Evolutionary conservation across 2,329 filamentous ascomycete genomes (phyloP).

Genomic region (Madurella mycetomatis): DNA sequence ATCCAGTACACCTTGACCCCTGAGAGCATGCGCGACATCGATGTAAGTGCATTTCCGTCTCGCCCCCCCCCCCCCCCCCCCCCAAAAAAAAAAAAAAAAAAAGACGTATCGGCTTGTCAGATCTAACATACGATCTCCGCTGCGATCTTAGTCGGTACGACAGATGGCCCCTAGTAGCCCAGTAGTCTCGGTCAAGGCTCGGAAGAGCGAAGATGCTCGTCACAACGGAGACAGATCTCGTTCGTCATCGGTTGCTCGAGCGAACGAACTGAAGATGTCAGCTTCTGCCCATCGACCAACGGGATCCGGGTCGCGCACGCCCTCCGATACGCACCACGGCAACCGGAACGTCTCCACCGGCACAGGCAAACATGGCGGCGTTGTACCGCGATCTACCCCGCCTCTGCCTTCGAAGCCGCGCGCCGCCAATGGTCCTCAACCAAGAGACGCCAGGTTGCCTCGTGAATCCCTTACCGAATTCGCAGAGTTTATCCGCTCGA

Average conservation of each 20-base stretch:
- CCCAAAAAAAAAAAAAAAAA: too few relatives aligned
- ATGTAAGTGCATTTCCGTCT: slow-evolving; percentile 52
- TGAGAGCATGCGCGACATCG: slow-evolving; percentile 70
- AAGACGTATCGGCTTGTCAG: not conserved
- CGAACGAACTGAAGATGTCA: slow-evolving; percentile 34
- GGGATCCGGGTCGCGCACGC: slow-evolving; percentile 36
- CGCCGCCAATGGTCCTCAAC: slow-evolving; percentile 34
- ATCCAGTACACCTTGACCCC: slow-evolving; percentile 80
- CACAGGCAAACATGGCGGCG: slow-evolving; percentile 27
- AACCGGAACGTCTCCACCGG: slow-evolving; percentile 17
- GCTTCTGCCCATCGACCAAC: slow-evolving; percentile 33
- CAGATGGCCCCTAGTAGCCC: slow-evolving; percentile 40
- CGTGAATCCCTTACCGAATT: slow-evolving; percentile 75
- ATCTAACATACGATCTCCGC: slow-evolving; percentile 16
- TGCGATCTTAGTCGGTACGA: slow-evolving; percentile 36
- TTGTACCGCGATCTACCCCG: slow-evolving; percentile 31
- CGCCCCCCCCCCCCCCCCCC: too few relatives aligned
- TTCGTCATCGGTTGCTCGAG: slow-evolving; percentile 43
- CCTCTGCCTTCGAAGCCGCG: slow-evolving; percentile 33
- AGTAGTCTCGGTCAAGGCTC: slow-evolving; percentile 37
- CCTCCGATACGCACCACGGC: slow-evolving; percentile 25
- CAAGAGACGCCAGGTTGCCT: slow-evolving; percentile 69
- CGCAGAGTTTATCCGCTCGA: slow-evolving; percentile 83
- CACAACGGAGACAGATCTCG: slow-evolving; percentile 40
- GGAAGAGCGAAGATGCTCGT: slow-evolving; percentile 46